phyloP scores from a whole-genome alignment of 768 basidiomycete species.

The Auricularia heimuer region DNA sequence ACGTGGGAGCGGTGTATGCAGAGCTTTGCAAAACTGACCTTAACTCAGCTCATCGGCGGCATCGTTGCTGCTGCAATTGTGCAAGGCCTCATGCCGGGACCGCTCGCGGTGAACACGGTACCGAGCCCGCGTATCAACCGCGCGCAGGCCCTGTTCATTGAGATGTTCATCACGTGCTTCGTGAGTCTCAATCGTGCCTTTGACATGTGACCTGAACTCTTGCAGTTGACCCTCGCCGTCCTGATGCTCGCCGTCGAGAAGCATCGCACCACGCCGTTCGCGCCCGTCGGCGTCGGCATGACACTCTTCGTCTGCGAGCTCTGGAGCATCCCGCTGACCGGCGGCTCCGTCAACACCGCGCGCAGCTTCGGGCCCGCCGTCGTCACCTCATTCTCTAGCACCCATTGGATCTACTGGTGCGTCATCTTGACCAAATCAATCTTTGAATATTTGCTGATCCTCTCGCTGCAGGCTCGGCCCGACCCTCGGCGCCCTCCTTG shows the following conservation, averaged over 20 bases:
- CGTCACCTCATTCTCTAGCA: constrained; percentile 38
- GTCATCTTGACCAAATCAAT: too few species aligned
- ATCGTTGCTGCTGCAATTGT: constrained; percentile 51
- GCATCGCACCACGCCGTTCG: constrained; percentile 17
- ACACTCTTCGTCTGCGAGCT: constrained; percentile 55
- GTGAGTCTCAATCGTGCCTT: constrained; percentile 24
- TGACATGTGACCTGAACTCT: neutral
- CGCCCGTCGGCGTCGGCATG: constrained; percentile 59
- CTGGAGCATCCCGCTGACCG: constrained; percentile 33
- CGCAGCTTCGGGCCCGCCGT: constrained; percentile 63
- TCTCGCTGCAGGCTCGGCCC: constrained; percentile 37
- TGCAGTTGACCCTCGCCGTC: constrained; percentile 8
- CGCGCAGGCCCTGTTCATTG: constrained; percentile 58
- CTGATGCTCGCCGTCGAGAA: constrained; percentile 15
- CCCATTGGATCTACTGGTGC: constrained; percentile 42
- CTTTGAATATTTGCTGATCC: too few species aligned
- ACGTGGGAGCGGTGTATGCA: neutral
- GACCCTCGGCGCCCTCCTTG: constrained; percentile 53
- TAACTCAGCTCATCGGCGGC: constrained; percentile 35
- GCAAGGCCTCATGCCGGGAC: constrained; percentile 43
- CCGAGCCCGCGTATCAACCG: constrained; percentile 37
- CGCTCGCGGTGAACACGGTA: constrained; percentile 38
- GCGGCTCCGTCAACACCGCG: constrained; percentile 60
- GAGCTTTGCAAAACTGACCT: neutral
- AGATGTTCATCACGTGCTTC: constrained; percentile 57